phyloP scores from a whole-genome alignment of 2,329 filamentous ascomycete genomes.

The Ceratocystis huliohia region DNA sequence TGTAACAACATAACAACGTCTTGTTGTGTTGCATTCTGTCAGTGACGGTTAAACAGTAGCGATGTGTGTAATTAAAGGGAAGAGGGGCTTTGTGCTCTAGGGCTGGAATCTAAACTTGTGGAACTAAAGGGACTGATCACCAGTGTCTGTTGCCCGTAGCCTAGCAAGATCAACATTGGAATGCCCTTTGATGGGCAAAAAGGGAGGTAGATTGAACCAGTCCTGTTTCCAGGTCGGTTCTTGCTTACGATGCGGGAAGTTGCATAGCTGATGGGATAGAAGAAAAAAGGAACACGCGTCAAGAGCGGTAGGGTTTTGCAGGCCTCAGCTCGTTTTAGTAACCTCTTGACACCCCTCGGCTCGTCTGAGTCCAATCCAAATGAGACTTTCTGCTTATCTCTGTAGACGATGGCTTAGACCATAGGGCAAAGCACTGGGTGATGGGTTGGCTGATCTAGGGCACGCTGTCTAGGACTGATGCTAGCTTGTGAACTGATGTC shows the following conservation, averaged over 20 bases:
- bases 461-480: too few species aligned
- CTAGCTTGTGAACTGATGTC: too few species aligned
- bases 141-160: background rate
- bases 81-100: background rate
- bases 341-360: background rate
- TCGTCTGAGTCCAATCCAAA: background rate
- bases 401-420: background rate
- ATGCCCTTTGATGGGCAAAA: background rate
- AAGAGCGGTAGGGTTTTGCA: background rate
- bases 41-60: background rate
- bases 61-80: background rate
- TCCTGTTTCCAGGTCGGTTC: background rate
- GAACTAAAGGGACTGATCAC: background rate
- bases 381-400: background rate
- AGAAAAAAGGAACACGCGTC: background rate
- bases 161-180: background rate
- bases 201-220: background rate
- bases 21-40: background rate
- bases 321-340: background rate
- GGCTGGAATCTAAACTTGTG: constrained; percentile 9
- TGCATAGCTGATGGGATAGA: background rate
- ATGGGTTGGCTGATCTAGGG: too few species aligned
- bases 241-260: background rate
- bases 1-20: background rate
- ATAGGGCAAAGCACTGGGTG: too few species aligned